phyloP scores from a whole-genome alignment of 192 early-diverging fungal genomes.

The Linnemannia exigua region DNA sequence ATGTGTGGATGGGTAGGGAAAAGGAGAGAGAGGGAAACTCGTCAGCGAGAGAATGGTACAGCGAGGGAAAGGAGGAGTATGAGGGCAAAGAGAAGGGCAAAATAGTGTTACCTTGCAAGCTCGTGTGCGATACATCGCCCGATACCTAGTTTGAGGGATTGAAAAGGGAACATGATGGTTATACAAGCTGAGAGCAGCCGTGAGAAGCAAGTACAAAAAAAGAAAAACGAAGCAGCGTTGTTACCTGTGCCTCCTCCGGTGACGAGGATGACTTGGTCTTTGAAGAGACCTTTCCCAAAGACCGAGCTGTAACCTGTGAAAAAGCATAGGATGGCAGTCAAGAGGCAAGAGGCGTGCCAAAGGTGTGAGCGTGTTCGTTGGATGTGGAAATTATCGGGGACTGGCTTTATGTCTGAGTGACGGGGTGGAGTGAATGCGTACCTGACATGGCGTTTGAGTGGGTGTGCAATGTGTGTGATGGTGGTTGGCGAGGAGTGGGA shows the following conservation, averaged over 20 bases:
- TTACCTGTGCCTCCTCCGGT: slow-evolving; percentile 41
- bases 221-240: neutral
- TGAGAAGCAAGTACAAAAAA: neutral
- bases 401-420: no score
- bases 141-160: slow-evolving; percentile 10
- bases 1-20: neutral
- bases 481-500: neutral
- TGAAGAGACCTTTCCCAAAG: slow-evolving; percentile 34
- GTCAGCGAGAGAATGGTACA: neutral
- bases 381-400: neutral
- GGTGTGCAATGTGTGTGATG: neutral
- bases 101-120: neutral
- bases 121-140: slow-evolving; percentile 39
- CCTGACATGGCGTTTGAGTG: no score
- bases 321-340: no score
- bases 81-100: neutral
- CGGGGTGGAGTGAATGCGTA: no score
- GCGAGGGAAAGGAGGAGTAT: neutral
- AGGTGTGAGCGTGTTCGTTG: neutral
- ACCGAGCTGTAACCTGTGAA: slow-evolving; percentile 16
- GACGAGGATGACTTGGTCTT: slow-evolving; percentile 26
- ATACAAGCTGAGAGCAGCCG: neutral
- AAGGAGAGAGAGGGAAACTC: neutral
- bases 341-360: neutral
- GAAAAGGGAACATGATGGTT: neutral